Percentiles rank a stretch among this genome's conserved stretches.
These are phyloP conservation scores for Ensete glaucum DNA, from an alignment of 176 grass and related monocot species.

Conservation along the genomic window DNA sequence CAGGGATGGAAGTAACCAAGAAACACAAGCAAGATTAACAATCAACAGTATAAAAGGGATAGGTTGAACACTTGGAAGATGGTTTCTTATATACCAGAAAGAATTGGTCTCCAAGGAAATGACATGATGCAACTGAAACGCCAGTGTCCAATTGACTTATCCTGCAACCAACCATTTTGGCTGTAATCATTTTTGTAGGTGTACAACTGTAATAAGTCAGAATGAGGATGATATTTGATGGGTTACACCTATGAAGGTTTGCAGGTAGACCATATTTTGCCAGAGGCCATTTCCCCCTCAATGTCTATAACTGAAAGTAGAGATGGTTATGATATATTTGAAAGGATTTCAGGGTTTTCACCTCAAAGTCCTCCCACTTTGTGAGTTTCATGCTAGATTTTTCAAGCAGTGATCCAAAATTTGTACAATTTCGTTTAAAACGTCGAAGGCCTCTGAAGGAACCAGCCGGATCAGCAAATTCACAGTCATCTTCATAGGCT, in stretches of 20 bases:
- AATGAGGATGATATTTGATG: neutral
- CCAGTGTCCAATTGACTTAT: slow-evolving; percentile 91
- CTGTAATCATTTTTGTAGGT: neutral
- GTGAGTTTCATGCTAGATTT: slow-evolving; percentile 89
- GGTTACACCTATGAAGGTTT: neutral
- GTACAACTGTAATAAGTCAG: neutral
- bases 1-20: neutral
- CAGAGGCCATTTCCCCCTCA: neutral
- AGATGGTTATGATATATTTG: neutral
- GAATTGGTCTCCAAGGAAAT: slow-evolving; percentile 88
- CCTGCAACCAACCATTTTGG: slow-evolving; percentile 31
- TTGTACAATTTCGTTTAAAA: slow-evolving; percentile 86
- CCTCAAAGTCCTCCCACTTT: slow-evolving; percentile 78
- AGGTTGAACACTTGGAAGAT: neutral
- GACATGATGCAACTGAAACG: slow-evolving; percentile 93
- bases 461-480: slow-evolving; percentile 81
- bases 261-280: no score
- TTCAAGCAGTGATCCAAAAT: slow-evolving; percentile 78
- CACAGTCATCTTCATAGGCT: slow-evolving; percentile 74
- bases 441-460: slow-evolving; percentile 67
- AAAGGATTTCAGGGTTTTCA: slow-evolving; percentile 7
- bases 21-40: neutral
- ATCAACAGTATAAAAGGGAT: neutral
- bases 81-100: slow-evolving; percentile 37
- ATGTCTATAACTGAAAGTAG: neutral